Conservation (phyloP, 75 land plant genomes). For the Pinus taeda region DNA sequence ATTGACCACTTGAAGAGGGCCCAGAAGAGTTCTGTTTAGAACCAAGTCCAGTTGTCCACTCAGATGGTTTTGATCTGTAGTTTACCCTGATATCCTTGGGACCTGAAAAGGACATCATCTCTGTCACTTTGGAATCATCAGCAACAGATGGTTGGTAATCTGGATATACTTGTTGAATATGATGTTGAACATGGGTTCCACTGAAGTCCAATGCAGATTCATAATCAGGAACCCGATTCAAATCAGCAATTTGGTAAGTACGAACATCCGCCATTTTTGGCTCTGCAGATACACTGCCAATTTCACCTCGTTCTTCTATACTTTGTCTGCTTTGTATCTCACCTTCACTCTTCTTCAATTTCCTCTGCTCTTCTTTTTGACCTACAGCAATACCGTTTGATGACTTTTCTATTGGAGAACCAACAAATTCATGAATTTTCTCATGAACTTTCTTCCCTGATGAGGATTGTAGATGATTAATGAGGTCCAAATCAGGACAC, state of each 20-base stretch:
- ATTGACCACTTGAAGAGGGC: conserved; percentile 2
- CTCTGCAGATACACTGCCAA: background rate
- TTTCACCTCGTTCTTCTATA: background rate
- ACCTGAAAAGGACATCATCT: conserved; percentile 30
- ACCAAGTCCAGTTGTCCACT: conserved; percentile 4
- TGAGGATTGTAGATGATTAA: background rate
- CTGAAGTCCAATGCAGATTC: conserved; percentile 6
- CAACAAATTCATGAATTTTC: background rate
- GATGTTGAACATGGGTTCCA: conserved; percentile 1
- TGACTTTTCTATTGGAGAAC: background rate
- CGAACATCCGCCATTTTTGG: background rate
- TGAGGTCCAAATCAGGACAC: background rate
- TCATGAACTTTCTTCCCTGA: background rate
- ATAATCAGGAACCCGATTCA: conserved; percentile 6
- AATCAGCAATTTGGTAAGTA: conserved; percentile 8
- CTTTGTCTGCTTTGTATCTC: background rate
- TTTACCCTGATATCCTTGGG: background rate
- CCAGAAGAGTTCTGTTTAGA: conserved; percentile 5
- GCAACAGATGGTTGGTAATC: too few species aligned
- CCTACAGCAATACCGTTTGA: background rate
- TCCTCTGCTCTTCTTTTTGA: background rate
- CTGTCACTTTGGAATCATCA: conserved; percentile 6
- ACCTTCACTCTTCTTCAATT: background rate
- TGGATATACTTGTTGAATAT: background rate
- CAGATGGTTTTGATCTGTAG: background rate